Evolutionary conservation across 1,139 yeast species (phyloP).

Genomic region (Debaryomyces robertsiae): DNA sequence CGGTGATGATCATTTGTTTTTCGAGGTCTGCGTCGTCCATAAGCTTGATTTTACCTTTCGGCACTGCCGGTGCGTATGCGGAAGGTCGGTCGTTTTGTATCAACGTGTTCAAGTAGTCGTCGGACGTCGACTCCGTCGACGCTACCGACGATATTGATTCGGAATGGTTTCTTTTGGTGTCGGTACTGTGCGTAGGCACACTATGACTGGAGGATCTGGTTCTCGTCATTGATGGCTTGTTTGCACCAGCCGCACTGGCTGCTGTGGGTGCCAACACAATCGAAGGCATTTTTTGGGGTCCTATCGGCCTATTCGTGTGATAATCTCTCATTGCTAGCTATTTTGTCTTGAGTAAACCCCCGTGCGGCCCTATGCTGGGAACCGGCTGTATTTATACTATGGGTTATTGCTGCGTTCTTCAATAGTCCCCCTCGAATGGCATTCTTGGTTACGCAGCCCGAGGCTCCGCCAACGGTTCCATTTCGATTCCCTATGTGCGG

Average conservation of each 20-base stretch:
- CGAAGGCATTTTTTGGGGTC: conserved; percentile 6
- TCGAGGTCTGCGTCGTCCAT: conserved; percentile 40
- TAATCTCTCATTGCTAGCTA: conserved; percentile 1
- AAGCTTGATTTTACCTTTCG: conserved; percentile 19
- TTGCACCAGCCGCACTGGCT: not conserved
- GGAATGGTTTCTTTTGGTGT: conserved; percentile 20
- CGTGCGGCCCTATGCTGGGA: not conserved
- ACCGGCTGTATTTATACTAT: not conserved
- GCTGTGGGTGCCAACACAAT: conserved; percentile 4
- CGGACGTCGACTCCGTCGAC: conserved; percentile 8
- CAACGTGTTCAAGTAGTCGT: conserved; percentile 3
- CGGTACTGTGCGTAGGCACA: not conserved
- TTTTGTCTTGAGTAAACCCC: not conserved
- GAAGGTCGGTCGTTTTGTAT: conserved; percentile 5
- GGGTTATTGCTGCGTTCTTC: not conserved
- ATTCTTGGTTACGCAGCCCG: conserved; percentile 7
- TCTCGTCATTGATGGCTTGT: conserved; percentile 8
- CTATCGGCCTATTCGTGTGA: not conserved
- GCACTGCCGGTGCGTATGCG: not conserved
- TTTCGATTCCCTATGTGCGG: not conserved
- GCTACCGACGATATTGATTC: conserved; percentile 16
- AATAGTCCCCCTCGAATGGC: conserved; percentile 4
- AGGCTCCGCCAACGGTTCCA: conserved; percentile 2
- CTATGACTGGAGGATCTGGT: conserved; percentile 12
- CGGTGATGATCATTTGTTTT: conserved; percentile 40